Conservation (phyloP, 805 yeast genomes). For the Metschnikowia koreensis region DNA sequence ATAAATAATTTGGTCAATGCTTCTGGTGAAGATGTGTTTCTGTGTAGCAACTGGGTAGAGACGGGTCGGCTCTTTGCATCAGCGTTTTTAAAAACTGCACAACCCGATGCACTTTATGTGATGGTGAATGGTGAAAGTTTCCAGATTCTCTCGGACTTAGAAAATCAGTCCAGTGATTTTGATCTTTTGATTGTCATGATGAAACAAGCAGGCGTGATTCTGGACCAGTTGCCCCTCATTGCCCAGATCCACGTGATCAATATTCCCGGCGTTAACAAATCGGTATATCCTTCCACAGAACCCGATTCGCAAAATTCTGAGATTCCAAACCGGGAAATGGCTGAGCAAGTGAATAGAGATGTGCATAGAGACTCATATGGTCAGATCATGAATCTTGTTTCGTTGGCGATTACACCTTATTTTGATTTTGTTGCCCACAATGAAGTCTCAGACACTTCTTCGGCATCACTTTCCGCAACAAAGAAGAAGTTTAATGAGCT, state of each 20-base stretch:
- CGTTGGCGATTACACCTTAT: conserved; percentile 64
- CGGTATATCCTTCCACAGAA: not conserved
- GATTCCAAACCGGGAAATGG: not conserved
- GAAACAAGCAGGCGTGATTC: conserved; percentile 12
- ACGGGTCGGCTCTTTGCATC: conserved; percentile 2
- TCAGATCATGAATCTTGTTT: conserved; percentile 52
- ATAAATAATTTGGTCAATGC: not conserved
- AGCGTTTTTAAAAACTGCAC: conserved; percentile 10
- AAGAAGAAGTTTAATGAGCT: conserved; percentile 69
- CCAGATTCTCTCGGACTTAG: conserved; percentile 9
- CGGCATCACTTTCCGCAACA: conserved; percentile 10
- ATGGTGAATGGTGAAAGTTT: conserved; percentile 3
- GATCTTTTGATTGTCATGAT: conserved; percentile 12
- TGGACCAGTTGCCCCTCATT: conserved; percentile 5
- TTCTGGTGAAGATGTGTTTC: not conserved
- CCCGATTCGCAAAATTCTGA: not conserved
- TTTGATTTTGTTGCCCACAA: conserved; percentile 49
- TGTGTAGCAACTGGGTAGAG: conserved; percentile 5
- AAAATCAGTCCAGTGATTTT: not conserved
- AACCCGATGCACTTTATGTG: conserved; percentile 16
- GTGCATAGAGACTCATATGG: conserved; percentile 5
- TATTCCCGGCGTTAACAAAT: conserved; percentile 9
- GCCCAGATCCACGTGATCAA: conserved; percentile 18
- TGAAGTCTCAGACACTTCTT: conserved; percentile 7
- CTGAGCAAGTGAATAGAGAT: not conserved